Base-by-base conservation (phyloP, 2,329 filamentous ascomycete genomes). In the Colletotrichum tanaceti region DNA sequence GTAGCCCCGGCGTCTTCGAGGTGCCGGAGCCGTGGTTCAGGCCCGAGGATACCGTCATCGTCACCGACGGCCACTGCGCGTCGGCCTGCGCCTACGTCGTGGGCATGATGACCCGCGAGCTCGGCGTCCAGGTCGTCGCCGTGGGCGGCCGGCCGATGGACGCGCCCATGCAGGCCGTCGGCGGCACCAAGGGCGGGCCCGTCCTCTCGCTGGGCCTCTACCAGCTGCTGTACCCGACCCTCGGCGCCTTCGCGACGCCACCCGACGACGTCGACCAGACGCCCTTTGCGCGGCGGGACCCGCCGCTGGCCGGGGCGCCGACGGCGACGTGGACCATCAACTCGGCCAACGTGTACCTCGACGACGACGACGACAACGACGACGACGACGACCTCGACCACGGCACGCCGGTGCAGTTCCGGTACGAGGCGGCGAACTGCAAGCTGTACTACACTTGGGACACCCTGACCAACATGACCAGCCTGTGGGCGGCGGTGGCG, bases 121-220 rank as follows among this genome's bases (percentile, higher is more conserved):
- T 80, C 39, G 83, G 85, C 18, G 84, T 91, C 2, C 85, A 84
- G 70, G 85, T 85, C 52, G 81, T 91, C 55, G 82, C 82, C 1
- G 80, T 89, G 39, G 90, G 90, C 11, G 90, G 90, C 1, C 85
- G 87, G 1, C 85, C 89, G 0, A 77, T 79, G 13, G 73, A 80
- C 0, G 78, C 79, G 0, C 83, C 85, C 0, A 91, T 90, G 80
- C 88, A 91, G 79, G 84, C 83, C 5, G 81, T 90, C 20, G 89
- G 89, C n/a, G 90, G 89, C n/a, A 84, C 88, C 55, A 89, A 90
- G 73, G 90, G 90, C 39, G 79, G 78, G 1, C 79, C 78, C 10
- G 72, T 84, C 63, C 84, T 68, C 20, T 5, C 47, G 10, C 64
- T 72, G 24, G 28, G 16, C 5, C 28, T 49, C 7, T 68, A 65